Evolutionary conservation across 495 filamentous ascomycete genomes (phyloP).

Genomic region (Tuber calosporum): DNA sequence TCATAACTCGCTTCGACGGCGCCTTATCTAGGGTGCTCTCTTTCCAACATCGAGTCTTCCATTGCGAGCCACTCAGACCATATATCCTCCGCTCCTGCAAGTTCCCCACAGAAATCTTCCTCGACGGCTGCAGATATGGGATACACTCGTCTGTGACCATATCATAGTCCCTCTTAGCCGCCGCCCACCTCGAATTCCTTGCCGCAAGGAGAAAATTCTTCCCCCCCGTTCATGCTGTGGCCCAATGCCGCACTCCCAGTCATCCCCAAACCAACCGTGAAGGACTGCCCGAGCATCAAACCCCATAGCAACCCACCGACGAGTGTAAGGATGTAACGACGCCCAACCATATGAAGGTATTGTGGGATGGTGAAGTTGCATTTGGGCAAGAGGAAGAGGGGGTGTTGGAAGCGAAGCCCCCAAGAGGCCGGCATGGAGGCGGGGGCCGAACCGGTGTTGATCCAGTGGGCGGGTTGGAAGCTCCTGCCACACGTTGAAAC

Average conservation of each 20-base stretch:
- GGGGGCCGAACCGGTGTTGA: slow-evolving; percentile 36
- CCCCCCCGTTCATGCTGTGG: slow-evolving; percentile 75
- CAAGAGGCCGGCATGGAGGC: slow-evolving; percentile 33
- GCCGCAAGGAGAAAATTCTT: slow-evolving; percentile 92
- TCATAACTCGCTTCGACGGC: neutral
- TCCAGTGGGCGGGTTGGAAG: slow-evolving; percentile 37
- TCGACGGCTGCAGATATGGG: slow-evolving; percentile 76
- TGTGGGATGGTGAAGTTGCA: slow-evolving; percentile 22
- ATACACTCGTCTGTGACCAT: slow-evolving; percentile 70
- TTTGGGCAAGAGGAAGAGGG: slow-evolving; percentile 13
- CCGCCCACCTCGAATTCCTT: slow-evolving; percentile 81
- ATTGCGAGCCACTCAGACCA: slow-evolving; percentile 87
- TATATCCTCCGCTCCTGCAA: slow-evolving; percentile 69
- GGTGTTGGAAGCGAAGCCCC: slow-evolving; percentile 27
- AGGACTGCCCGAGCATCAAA: slow-evolving; percentile 78
- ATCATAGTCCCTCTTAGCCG: slow-evolving; percentile 85
- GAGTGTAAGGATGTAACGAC: slow-evolving; percentile 80
- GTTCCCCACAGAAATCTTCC: slow-evolving; percentile 69
- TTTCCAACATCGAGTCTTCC: slow-evolving; percentile 93
- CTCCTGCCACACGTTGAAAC: slow-evolving; percentile 50
- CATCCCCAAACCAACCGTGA: slow-evolving; percentile 91
- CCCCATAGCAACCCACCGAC: slow-evolving; percentile 82
- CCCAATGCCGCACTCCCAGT: slow-evolving; percentile 72
- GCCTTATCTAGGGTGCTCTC: slow-evolving; percentile 38
- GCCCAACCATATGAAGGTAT: slow-evolving; percentile 48